phyloP scores from a whole-genome alignment of 192 early-diverging fungal genomes.

The Backusella circina region DNA sequence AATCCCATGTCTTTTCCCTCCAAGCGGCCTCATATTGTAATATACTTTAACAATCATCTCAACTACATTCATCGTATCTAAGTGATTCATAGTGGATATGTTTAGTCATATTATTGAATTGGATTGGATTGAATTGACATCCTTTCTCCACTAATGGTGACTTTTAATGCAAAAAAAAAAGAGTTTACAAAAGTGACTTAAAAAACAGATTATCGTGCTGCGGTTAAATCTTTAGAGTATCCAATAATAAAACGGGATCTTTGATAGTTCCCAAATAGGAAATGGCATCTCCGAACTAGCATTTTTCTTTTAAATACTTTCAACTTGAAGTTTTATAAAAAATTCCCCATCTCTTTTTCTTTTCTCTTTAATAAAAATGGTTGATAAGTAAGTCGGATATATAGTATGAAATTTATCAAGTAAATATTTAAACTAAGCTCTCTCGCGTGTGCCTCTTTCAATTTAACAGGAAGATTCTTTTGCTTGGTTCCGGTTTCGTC shows the following conservation, averaged over 20 bases:
- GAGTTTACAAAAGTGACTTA: neutral
- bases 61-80: neutral
- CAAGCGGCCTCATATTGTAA: too few relatives aligned
- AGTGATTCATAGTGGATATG: neutral
- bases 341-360: neutral
- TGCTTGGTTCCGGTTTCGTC: slow-evolving; percentile 96
- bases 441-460: too few relatives aligned
- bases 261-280: slow-evolving; percentile 9
- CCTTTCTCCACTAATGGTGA: neutral
- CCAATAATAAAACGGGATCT: slow-evolving; percentile 10
- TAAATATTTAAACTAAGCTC: neutral
- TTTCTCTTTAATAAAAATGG: neutral
- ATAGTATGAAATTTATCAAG: too few relatives aligned
- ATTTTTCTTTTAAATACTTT: neutral
- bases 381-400: neutral
- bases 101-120: neutral
- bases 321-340: neutral
- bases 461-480: slow-evolving; percentile 75
- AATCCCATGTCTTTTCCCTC: too few relatives aligned
- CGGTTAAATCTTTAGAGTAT: neutral
- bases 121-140: too few relatives aligned
- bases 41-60: too few relatives aligned
- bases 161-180: neutral
- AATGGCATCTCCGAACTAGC: neutral
- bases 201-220: neutral